Evolutionary conservation across 768 basidiomycete genomes (phyloP), one percentile per base, ranked within the genome.

Genomic region (Sutorius australiensis): DNA sequence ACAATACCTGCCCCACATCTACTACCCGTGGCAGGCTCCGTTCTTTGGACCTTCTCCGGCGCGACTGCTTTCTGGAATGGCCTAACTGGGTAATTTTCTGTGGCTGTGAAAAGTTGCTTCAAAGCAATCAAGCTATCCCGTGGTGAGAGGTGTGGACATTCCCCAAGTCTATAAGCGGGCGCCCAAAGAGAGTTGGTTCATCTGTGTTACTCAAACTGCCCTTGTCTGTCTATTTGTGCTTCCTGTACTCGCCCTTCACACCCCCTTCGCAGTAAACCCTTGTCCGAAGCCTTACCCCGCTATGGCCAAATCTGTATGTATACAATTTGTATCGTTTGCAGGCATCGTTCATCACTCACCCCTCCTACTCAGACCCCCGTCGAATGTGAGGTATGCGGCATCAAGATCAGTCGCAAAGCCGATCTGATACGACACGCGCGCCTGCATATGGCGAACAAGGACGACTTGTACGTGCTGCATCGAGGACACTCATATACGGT

Each of bases 401-500:
- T 43, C 32, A 30, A 3, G 10, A 24, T 72, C 17, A 43, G 59
- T 8, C 62, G 67, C 32, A 66, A 50, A 46, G 54, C 61, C 10
- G 72, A 70, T 33, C 48, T 72, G 0, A 32, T 48, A 0, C 60
- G 72, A 6, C 70, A 72, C n/a, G 60, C 65, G 58, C 51, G 45
- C 3, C 57, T 38, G 0, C 71, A 72, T 19, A 46, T 53, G 5
- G 3, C 31, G 0, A 59, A 69, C 31, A 66, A 60, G 52, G 60
- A 66, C 8, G 50, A 46, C 0, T 14, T 61, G 71, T 73, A 36
- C 31, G 71, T 62, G 0, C 6, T 37, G 24, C 2, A 0, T 32
- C 13, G 1, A 19, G 11, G 27, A 27, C 34, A 12, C 17, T 6
- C 3, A 30, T 5, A 6, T 1, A 24, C 36, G 34, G 14, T 11